Conservation (phyloP, 2,329 filamentous ascomycete genomes). For the Colletotrichum magnum region DNA sequence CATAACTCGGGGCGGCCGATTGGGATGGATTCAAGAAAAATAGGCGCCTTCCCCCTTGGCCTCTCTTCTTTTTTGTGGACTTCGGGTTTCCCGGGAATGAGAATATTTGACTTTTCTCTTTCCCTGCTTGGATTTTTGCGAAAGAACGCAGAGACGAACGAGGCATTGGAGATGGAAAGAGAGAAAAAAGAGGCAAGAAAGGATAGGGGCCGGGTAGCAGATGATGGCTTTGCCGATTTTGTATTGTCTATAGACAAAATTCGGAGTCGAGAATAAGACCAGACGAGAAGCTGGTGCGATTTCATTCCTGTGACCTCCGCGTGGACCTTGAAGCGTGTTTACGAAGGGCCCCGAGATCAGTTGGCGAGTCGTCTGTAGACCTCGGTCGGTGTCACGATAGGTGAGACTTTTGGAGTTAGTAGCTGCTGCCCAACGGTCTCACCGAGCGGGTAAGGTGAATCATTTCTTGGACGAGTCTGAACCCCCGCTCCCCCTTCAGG, state of each 20-base stretch:
- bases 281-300: conserved; percentile 13
- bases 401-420: no score
- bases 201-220: not conserved
- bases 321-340: not conserved
- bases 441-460: not conserved
- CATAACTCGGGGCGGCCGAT: conserved; percentile 34
- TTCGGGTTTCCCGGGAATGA: conserved; percentile 21
- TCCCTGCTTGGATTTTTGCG: no score
- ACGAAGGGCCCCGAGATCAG: no score
- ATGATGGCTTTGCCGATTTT: no score
- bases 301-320: not conserved
- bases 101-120: not conserved
- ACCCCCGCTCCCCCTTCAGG: not conserved
- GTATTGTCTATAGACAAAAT: no score
- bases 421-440: conserved; percentile 1
- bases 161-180: not conserved
- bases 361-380: not conserved
- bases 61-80: conserved; percentile 4
- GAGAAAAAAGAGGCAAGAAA: not conserved
- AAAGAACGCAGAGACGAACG: no score
- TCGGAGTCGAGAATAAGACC: conserved; percentile 11
- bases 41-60: not conserved
- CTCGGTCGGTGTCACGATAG: no score
- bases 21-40: not conserved
- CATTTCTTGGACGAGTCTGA: not conserved